Evolutionary conservation across 257 asterid genomes (phyloP), one percentile per base, ranked within the genome.

Genomic region (Solanum medicagineum): DNA sequence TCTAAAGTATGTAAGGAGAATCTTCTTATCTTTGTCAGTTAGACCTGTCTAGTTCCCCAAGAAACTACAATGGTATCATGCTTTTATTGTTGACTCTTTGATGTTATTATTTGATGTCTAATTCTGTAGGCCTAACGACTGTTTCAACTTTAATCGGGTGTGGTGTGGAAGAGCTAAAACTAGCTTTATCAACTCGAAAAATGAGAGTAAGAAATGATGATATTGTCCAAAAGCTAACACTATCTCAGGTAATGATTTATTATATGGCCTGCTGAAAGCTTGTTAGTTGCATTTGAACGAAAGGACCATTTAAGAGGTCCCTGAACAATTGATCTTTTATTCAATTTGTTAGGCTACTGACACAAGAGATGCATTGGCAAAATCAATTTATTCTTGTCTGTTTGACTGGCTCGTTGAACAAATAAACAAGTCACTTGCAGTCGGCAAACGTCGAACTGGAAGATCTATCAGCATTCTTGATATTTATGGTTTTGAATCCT

Each of bases 341-440:
- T 59, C 53, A 70, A 91, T 88, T 24, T 87, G 79, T 87, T 95
- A 97, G 99, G 99, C 98, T 74, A 89, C 91, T 84, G 99, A 97
- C 87, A 86, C 96, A 80, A 92, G 98, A 90, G 99, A 95, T 89
- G 98, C 98, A 10, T 87, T 97, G 92, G 98, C 99, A 80, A 97
- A 95, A 91, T 94, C 98, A 79, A 92, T 97, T 53, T 94, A 97
- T 91, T 92, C 98, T 73, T 93, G 98, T 91, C 92, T 97, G 91
- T 97, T 97, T 90, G 98, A 97, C 89, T 97, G 99, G 99, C 91
- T 97, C 55, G 96, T 97, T 83, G 98, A 97, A 84, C 97, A 97
- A 93, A 93, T 97, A 85, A 97, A 97, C 88, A 93, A 93, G 87
- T 97, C 99, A 65, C 92, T 95, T 49, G 97, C 95, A 71, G 97